Evolutionary conservation across 1,139 yeast genomes (phyloP).

Genomic region (Suhomyces atakaporum): DNA sequence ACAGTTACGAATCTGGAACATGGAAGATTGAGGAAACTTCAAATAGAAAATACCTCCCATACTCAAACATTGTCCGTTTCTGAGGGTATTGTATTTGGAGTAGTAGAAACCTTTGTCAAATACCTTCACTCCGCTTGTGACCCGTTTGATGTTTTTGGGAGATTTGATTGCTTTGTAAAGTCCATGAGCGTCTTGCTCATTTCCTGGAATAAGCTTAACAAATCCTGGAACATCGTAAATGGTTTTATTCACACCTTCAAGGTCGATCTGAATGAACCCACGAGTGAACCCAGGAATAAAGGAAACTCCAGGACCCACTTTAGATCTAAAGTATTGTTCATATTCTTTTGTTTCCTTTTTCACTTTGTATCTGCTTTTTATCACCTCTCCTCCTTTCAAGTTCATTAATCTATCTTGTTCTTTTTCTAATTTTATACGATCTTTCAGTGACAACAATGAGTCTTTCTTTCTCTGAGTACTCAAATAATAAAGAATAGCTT

Average conservation of each 20-base stretch:
- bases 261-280: slow-evolving; percentile 38
- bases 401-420: slow-evolving; percentile 20
- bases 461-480: slow-evolving; percentile 13
- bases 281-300: slow-evolving; percentile 61
- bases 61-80: slow-evolving; percentile 49
- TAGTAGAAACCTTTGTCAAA: slow-evolving; percentile 37
- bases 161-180: slow-evolving; percentile 31
- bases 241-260: slow-evolving; percentile 28
- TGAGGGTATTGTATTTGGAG: slow-evolving; percentile 40
- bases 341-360: slow-evolving; percentile 16
- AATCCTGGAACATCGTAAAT: slow-evolving; percentile 64
- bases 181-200: slow-evolving; percentile 24
- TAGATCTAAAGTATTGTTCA: slow-evolving; percentile 20
- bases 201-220: slow-evolving; percentile 11
- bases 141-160: slow-evolving; percentile 32
- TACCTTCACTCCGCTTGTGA: slow-evolving; percentile 41
- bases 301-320: slow-evolving; percentile 49
- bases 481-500: slow-evolving; percentile 41
- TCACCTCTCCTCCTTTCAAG: slow-evolving; percentile 4
- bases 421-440: slow-evolving; percentile 19
- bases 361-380: slow-evolving; percentile 11
- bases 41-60: slow-evolving; percentile 65
- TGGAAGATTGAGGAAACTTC: slow-evolving; percentile 37
- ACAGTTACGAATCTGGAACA: slow-evolving; percentile 46
- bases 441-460: slow-evolving; percentile 10